These are phyloP conservation scores for Postia placenta DNA, from an alignment of 768 basidiomycete species.

Conservation along the genomic window DNA sequence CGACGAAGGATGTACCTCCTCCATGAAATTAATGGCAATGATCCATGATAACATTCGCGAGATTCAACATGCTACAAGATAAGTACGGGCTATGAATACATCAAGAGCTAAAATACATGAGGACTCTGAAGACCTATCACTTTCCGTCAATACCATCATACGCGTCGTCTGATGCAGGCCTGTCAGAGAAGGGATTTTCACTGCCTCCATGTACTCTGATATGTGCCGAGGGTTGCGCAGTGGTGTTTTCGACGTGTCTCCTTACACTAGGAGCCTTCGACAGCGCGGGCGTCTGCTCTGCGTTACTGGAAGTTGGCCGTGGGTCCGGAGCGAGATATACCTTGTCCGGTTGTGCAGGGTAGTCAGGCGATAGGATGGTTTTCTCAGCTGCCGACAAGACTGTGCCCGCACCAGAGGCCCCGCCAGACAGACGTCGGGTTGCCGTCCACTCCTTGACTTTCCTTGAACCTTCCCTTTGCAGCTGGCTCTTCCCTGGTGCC, in stretches of 20 bases:
- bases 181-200: not conserved
- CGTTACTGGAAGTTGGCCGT: not conserved
- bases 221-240: not conserved
- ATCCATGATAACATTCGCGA: not conserved
- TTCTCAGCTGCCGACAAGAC: not conserved
- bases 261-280: not conserved
- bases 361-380: not conserved
- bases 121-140: not conserved
- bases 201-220: not conserved
- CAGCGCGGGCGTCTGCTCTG: not conserved
- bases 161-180: conserved; percentile 4
- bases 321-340: not conserved
- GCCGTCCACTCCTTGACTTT: conserved; percentile 1
- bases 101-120: not conserved
- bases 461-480: not conserved
- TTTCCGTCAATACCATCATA: conserved; percentile 11
- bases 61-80: not conserved
- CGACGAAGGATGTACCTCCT: conserved; percentile 2
- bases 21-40: not conserved
- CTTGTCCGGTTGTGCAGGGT: not conserved
- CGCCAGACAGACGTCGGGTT: not conserved
- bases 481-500: conserved; percentile 4
- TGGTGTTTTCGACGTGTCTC: not conserved
- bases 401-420: not conserved
- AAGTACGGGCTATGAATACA: conserved; percentile 7